Evolutionary conservation across 495 filamentous ascomycete genomes (phyloP).

Genomic region (Aspergillus coremiiformis): DNA sequence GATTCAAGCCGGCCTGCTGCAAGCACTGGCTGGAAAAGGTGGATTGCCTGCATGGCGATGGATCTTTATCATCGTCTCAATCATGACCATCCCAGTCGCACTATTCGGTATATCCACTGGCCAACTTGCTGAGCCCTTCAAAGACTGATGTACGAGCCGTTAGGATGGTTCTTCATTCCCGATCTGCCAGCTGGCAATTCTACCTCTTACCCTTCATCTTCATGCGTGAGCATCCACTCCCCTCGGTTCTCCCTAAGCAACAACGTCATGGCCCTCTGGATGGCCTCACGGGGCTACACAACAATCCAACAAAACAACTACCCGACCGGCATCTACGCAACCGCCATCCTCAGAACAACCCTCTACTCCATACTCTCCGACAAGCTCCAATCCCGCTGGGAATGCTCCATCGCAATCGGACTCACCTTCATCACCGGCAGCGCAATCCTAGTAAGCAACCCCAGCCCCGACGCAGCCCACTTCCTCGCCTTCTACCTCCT

Average conservation of each 20-base stretch:
- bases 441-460: constrained; percentile 24
- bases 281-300: constrained; percentile 28
- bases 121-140: too few relatives aligned
- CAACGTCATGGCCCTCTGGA: constrained; percentile 33
- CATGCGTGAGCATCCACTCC: constrained; percentile 26
- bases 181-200: constrained; percentile 33
- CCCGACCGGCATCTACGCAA: constrained; percentile 26
- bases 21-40: constrained; percentile 16
- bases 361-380: constrained; percentile 31
- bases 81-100: constrained; percentile 26
- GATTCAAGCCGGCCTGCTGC: constrained; percentile 25
- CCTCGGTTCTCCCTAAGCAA: constrained; percentile 26
- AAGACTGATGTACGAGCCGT: neutral
- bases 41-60: constrained; percentile 28
- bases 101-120: constrained; percentile 17
- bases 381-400: constrained; percentile 27
- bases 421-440: constrained; percentile 28
- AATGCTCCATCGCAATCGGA: constrained; percentile 28
- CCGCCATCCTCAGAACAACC: constrained; percentile 26
- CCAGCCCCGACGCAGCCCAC: constrained; percentile 19
- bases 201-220: constrained; percentile 8
- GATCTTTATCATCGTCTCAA: constrained; percentile 29
- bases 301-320: constrained; percentile 31
- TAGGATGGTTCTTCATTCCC: constrained; percentile 32
- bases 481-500: constrained; percentile 30